These are phyloP conservation scores for Capsicum rhomboideum DNA, from an alignment of 257 asterid species.

Conservation along the genomic window DNA sequence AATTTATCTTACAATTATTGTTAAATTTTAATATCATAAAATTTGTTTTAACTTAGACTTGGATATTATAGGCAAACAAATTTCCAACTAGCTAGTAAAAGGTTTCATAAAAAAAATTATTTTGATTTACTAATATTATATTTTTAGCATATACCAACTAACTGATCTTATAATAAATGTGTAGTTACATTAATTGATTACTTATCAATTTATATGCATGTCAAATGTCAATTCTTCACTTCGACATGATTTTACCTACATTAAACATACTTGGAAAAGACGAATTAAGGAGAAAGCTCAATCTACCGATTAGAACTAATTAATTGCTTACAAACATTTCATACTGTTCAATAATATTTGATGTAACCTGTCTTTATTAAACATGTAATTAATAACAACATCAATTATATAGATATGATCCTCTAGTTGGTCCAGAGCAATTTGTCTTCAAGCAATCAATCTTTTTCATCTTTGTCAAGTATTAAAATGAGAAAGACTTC, in stretches of 20 bases:
- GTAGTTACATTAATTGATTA: not conserved
- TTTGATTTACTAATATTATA: not conserved
- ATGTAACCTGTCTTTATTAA: not conserved
- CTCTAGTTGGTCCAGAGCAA: not conserved
- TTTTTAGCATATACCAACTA: not conserved
- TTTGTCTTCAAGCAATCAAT: not conserved
- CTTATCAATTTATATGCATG: not conserved
- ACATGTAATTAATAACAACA: not conserved
- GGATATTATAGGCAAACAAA: too few relatives aligned
- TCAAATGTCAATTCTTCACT: not conserved
- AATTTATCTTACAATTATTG: too few relatives aligned
- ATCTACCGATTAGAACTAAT: not conserved
- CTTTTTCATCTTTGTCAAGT: not conserved
- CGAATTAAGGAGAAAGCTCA: not conserved
- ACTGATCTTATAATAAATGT: not conserved
- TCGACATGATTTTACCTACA: not conserved
- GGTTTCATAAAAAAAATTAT: not conserved
- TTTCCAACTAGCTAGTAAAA: too few relatives aligned
- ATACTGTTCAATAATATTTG: not conserved
- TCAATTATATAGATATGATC: too few relatives aligned
- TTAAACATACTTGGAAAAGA: not conserved
- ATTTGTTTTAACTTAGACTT: too few relatives aligned
- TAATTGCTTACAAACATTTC: not conserved
- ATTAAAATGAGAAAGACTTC: too few relatives aligned
- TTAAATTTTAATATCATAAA: too few relatives aligned